Base-by-base conservation (phyloP, 371 early-diverging fungal genomes). In the Haplosporangium sp. region DNA sequence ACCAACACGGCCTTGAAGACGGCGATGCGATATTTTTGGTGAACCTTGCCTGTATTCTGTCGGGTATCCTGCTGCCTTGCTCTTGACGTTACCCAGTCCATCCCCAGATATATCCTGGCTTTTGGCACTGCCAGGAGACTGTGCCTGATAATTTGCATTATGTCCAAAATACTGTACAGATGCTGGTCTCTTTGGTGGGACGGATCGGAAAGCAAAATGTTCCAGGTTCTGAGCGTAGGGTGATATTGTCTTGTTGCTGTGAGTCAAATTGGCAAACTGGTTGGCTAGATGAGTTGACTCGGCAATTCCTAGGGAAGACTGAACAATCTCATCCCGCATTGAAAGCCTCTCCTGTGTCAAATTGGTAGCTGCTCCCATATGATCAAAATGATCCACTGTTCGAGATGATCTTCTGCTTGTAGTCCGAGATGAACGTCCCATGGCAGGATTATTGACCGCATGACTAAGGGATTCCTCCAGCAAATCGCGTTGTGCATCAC, bases 241-340 rank as follows among this genome's bases (percentile, higher is more conserved):
- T 11, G 94, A 92, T 42, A 96, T 87, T 42, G 96, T 95, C 76
- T 93, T 95, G 71, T 96, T 90, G 64, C 90, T 85, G 54, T 82
- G 85, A 81, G 93, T 89, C 66, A 97, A 80, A 57, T 89, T 89
- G 0, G 95, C 94, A 42, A 97, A 83, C 68, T 94, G 92, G 6
- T 95, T 94, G 6, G 93, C 92, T 29, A 93, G 73, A 23, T 80
- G 80, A 4, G 73, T 65, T 10, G 80, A 73, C 36, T 80, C 88
- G 1, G 86, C 86, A 64, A 94, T 94, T 62, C 92, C 92, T 21
- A 86, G 73, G 1, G 93, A 91, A 37, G 90, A 82, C 16, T 90
- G 68, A 14, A 90, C 75, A 9, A 87, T 82, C 23, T 87, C 88
- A 43, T 85, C 86, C 60, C 81, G 74, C 21, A 73, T 65, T 1